Evolutionary conservation across 2,329 filamentous ascomycete species (phyloP).

Genomic region (Diplodia seriata): DNA sequence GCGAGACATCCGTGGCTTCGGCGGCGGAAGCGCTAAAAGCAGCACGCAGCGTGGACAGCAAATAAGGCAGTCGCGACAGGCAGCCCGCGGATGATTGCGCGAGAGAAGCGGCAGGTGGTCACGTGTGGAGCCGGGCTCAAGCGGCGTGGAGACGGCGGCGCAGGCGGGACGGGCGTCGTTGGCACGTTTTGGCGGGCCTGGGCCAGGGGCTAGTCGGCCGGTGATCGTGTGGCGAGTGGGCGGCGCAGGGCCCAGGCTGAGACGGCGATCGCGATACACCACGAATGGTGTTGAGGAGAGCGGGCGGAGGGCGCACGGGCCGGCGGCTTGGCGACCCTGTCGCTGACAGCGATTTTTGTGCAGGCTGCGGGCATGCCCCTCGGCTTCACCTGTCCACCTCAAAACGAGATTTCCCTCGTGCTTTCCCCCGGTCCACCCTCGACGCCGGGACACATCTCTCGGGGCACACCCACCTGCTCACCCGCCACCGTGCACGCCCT

Average conservation of each 20-base stretch:
- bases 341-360: slow-evolving; percentile 27
- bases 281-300: slow-evolving; percentile 26
- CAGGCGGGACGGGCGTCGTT: not conserved
- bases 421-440: slow-evolving; percentile 27
- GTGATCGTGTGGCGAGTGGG: slow-evolving; percentile 22
- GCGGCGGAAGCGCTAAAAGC: not conserved
- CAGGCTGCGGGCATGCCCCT: slow-evolving; percentile 26
- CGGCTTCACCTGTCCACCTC: slow-evolving; percentile 26
- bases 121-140: slow-evolving; percentile 1
- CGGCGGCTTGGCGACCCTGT: slow-evolving; percentile 19
- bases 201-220: slow-evolving; percentile 11
- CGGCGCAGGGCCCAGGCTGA: slow-evolving; percentile 21
- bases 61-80: not conserved
- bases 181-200: not conserved
- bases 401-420: slow-evolving; percentile 30
- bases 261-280: slow-evolving; percentile 28
- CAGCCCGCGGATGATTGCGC: not conserved
- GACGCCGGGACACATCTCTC: slow-evolving; percentile 14
- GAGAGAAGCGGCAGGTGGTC: not conserved
- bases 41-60: not conserved
- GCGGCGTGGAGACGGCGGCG: not conserved
- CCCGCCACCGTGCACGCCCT: slow-evolving; percentile 18
- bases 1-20: not conserved
- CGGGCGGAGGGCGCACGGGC: slow-evolving; percentile 15
- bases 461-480: slow-evolving; percentile 9